Percentiles rank a stretch among this genome's conserved stretches.
phyloP scores from a whole-genome alignment of 106 monocot genomes.

The Hemerocallis citrina region DNA sequence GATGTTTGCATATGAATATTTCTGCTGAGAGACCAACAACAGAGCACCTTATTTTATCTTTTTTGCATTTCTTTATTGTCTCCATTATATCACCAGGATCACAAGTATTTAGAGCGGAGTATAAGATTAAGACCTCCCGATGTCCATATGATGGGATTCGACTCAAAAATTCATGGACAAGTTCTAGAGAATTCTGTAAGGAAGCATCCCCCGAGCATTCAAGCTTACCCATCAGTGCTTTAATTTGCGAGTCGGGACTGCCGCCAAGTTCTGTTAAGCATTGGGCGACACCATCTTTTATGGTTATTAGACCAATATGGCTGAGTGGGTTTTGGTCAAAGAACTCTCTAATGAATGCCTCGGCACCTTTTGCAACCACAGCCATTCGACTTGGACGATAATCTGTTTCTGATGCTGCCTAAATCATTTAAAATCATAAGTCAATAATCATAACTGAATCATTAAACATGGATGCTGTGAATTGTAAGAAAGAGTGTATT shows the following conservation, averaged over 20 bases:
- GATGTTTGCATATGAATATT: conserved; percentile 82
- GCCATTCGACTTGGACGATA: conserved; percentile 89
- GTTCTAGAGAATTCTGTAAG: conserved; percentile 87
- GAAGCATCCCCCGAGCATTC: conserved; percentile 94
- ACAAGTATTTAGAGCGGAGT: conserved; percentile 89
- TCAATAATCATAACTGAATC: neutral
- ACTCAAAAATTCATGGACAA: conserved; percentile 72
- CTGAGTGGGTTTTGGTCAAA: conserved; percentile 97
- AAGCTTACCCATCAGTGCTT: conserved; percentile 87
- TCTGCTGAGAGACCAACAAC: conserved; percentile 88
- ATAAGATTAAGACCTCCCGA: conserved; percentile 90
- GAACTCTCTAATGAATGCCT: conserved; percentile 86
- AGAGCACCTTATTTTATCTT: conserved; percentile 88
- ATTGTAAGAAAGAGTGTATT: too few species aligned
- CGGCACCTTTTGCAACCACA: conserved; percentile 65
- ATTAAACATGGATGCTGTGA: neutral
- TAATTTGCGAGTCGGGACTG: conserved; percentile 86
- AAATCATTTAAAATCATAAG: conserved; percentile 12
- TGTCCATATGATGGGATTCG: conserved; percentile 87
- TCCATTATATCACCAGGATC: conserved; percentile 98
- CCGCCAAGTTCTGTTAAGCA: conserved; percentile 88
- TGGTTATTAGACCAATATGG: conserved; percentile 71
- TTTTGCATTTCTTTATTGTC: conserved; percentile 74
- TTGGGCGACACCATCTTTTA: conserved; percentile 93
- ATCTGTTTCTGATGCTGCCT: conserved; percentile 94